Base-by-base conservation (phyloP, 768 basidiomycete genomes). In the Piloderma croceum region DNA sequence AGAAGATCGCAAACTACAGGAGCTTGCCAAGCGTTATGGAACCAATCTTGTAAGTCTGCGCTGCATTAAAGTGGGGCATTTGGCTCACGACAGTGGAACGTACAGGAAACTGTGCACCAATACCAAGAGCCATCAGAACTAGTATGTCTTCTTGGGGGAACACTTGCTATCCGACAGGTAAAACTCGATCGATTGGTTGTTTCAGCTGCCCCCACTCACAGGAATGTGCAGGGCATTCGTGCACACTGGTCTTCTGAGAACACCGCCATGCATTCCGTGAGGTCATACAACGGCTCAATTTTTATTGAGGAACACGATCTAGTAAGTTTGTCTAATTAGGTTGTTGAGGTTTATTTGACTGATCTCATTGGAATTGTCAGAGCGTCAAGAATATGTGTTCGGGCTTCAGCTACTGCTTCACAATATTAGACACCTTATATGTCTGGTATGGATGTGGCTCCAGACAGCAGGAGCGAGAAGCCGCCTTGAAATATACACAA, bases 381-480 rank as follows among this genome's bases (percentile, higher is more conserved):
- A 67, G 58, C 41, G 62, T 82, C 47, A 73, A 65, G 43, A 86
- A 83, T 52, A 63, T 91, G 2, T 90, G 88, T 55, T 90, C 88
- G 7, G 89, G 74, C n/a, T 90, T 79, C 59, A 87, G 84, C 49
- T 90, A 84, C 56, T 89, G 85, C 49, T 47, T 88, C 24, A 75
- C 81, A 3, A 67, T 90, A 34, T 62, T 90, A 44, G 77, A 77
- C 24, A 76, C 77, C 3, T 63, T 83, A 25, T 90, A 87, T 48
- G 76, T 90, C 24, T 91, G 90, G 89, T 69, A 89, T 55, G 89
- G 89, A 3, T 68, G 74, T 38, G 89, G 89, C 19, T 80, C 88
- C 3, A 66, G 66, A 11, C 34, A 65, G 5, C 46, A 49, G 23
- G 89, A 91, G 59, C 74, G 77, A 42, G 49, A 66, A 22, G 83